A percentile compares a stretch with the other conserved stretches of the same genome.
These are phyloP conservation scores for Xylaria hypoxylon DNA, from an alignment of 2,329 filamentous ascomycete species.

Conservation along the genomic window DNA sequence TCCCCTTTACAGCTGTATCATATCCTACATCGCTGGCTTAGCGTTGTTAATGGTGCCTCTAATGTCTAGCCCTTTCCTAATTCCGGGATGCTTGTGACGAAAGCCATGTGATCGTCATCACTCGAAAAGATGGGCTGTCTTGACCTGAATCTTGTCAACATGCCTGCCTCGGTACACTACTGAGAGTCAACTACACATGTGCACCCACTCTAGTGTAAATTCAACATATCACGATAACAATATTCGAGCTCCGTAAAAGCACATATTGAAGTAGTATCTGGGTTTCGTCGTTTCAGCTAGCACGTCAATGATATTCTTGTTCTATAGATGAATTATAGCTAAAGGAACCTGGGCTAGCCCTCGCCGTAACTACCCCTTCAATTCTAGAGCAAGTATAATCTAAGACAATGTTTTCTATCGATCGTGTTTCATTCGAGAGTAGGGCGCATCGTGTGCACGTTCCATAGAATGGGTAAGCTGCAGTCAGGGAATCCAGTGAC, in stretches of 20 bases:
- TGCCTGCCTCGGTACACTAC: not conserved
- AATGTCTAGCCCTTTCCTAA: constrained; percentile 15
- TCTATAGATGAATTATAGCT: not conserved
- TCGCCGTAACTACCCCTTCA: not conserved
- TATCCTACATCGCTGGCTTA: constrained; percentile 24
- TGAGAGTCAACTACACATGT: not conserved
- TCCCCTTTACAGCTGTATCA: constrained; percentile 41
- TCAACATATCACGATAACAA: not conserved
- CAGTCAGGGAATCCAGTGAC: not conserved
- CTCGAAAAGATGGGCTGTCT: constrained; percentile 16
- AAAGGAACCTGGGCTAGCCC: not conserved
- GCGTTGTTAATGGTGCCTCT: constrained; percentile 27
- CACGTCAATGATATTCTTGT: not conserved
- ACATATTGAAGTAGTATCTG: too few species aligned
- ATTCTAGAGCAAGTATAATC: not conserved
- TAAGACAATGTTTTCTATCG: too few species aligned
- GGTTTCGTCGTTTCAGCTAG: not conserved
- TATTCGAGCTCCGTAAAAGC: not conserved
- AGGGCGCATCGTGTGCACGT: not conserved
- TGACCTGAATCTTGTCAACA: constrained; percentile 20
- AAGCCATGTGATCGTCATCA: constrained; percentile 27
- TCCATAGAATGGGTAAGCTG: not conserved
- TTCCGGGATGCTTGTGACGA: constrained; percentile 16
- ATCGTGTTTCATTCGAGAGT: not conserved
- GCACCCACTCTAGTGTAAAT: not conserved